Base-by-base conservation (phyloP, 345 rosid species). In the Gossypioides kirkii region DNA sequence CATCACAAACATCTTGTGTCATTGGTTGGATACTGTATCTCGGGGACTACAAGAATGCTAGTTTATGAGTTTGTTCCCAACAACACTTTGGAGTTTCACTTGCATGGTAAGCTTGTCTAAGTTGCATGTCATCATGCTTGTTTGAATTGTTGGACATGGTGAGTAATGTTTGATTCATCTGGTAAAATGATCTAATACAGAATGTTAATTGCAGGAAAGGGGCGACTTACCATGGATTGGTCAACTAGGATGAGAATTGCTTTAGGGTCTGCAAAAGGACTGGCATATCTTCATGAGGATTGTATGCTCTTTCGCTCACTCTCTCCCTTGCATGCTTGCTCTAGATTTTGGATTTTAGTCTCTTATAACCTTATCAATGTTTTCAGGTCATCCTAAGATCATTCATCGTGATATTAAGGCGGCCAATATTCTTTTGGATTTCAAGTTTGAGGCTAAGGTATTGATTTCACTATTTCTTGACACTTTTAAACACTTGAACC, bases 201-300 rank as follows among this genome's bases (percentile, higher is more conserved):
- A 72, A 43, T 74, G 63, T 42, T 36, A 20, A 53, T 74, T 79
- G 46, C 74, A 90, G 97, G 92, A 50, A 86, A 85, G 73, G 90
- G 82, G 76, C 83, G 79, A 4, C 90, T 92, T 2, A 79, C 80
- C 52, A 70, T 92, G 91, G 97, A 88, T 4, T 90, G 95, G 93
- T 64, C 88, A 12, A 84, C 75, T 0, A 82, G 99, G 85, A 75
- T 90, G 70, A 87, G 83, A 78, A 89, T 95, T 79, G 97, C 99
- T 32, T 18, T 92, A 62, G 99, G 99, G 64, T 83, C 97, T 25
- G 97, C 99, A 36, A 89, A 85, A 75, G 99, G 99, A 53, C 95
- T 94, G 78, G 98, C 95, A 52, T 94, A 92, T 79, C 83, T 94
- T 67, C 99, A 95, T 55, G 99, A 95, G 84, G 99, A 92, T 77